A percentile compares a stretch with the other conserved stretches of the same genome.
These are phyloP conservation scores for Gryganskiella cystojenkinii DNA, from an alignment of 192 early-diverging fungal species.

Conservation along the genomic window DNA sequence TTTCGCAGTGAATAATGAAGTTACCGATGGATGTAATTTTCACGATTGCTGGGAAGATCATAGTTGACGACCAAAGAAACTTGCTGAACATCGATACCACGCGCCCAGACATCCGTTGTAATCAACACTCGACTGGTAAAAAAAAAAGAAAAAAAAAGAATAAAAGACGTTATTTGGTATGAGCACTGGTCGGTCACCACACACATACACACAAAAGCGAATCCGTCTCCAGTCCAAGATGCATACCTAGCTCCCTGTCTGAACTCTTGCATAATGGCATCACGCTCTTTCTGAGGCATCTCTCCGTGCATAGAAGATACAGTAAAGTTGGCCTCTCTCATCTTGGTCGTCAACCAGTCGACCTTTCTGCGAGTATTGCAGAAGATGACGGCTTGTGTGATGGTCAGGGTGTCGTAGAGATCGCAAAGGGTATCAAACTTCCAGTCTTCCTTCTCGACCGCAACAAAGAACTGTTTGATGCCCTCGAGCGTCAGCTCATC, in stretches of 20 bases:
- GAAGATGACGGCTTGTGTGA: slow-evolving; percentile 99
- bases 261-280: slow-evolving; percentile 98
- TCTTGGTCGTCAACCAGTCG: slow-evolving; percentile 97
- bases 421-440: slow-evolving; percentile 99
- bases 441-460: slow-evolving; percentile 98
- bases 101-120: slow-evolving; percentile 98
- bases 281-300: slow-evolving; percentile 98
- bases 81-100: slow-evolving; percentile 99
- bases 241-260: slow-evolving; percentile 83
- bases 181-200: neutral
- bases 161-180: neutral
- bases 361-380: slow-evolving; percentile 98
- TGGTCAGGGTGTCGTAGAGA: slow-evolving; percentile 95
- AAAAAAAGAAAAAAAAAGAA: neutral
- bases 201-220: neutral
- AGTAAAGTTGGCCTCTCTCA: slow-evolving; percentile 97
- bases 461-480: slow-evolving; percentile 99
- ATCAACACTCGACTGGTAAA: slow-evolving; percentile 89
- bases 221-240: no score
- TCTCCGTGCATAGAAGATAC: slow-evolving; percentile 99
- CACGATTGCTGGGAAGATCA: slow-evolving; percentile 94
- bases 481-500: slow-evolving; percentile 99
- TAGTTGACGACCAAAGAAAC: slow-evolving; percentile 98
- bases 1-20: neutral
- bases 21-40: slow-evolving; percentile 96